Evolutionary conservation across 2,329 filamentous ascomycete genomes (phyloP).

Genomic region (Epichloe sp.): DNA sequence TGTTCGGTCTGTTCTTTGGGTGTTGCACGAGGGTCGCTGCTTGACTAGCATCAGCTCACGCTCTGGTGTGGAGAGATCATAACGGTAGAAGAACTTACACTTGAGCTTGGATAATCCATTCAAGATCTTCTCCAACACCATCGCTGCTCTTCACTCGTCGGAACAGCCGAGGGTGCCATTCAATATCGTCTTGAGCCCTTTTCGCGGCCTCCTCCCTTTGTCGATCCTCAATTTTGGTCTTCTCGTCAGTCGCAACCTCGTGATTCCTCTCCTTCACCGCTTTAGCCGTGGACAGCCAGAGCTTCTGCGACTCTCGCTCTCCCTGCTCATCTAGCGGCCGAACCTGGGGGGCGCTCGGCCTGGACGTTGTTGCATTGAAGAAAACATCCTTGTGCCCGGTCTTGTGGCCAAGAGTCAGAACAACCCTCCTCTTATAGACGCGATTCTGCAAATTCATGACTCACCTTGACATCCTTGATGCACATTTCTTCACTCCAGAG

Average conservation of each 20-base stretch:
- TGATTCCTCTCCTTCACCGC: conserved; percentile 81
- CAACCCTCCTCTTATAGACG: background rate
- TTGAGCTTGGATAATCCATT: conserved; percentile 85
- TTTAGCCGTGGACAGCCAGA: conserved; percentile 72
- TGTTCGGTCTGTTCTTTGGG: conserved; percentile 64
- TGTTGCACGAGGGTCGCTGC: conserved; percentile 29
- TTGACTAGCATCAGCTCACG: conserved; percentile 8
- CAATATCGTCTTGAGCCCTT: conserved; percentile 62
- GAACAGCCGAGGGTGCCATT: conserved; percentile 86
- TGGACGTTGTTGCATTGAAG: conserved; percentile 73
- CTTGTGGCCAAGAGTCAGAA: conserved; percentile 29
- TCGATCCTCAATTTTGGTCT: conserved; percentile 87
- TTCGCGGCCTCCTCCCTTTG: conserved; percentile 81
- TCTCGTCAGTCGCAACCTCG: conserved; percentile 80
- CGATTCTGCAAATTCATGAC: conserved; percentile 11
- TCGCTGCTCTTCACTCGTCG: conserved; percentile 61
- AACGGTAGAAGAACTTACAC: conserved; percentile 44
- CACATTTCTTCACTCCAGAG: conserved; percentile 93
- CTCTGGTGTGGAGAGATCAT: background rate
- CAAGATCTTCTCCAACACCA: conserved; percentile 76
- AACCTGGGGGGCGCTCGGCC: conserved; percentile 58
- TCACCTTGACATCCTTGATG: conserved; percentile 68
- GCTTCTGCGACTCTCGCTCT: conserved; percentile 74
- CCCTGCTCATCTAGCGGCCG: conserved; percentile 77
- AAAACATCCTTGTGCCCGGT: conserved; percentile 81